Evolutionary conservation across 768 basidiomycete species (phyloP), one percentile per base, ranked within the genome.

Genomic region (Hemileccinum rubropunctum): DNA sequence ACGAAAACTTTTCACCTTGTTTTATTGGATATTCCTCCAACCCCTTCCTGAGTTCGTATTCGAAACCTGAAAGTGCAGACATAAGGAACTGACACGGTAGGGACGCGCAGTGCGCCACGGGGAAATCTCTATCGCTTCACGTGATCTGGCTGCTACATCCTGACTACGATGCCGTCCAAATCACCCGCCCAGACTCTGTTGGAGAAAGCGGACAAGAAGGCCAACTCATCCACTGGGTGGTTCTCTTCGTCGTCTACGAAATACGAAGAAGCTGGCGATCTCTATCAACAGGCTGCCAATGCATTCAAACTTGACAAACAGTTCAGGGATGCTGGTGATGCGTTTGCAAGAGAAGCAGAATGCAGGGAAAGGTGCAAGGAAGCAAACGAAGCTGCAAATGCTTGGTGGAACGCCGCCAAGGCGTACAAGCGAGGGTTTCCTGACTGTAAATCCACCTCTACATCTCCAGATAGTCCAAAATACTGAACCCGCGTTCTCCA

Each of bases 341-440:
- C 90, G 13, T 95, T 95, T 64, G 82, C 92, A 36, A 81, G 88
- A 57, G 97, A 98, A 64, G 97, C 95, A 1, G 94, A 98, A 60
- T 97, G 94, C 68, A 81, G 94, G 59, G 86, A 95, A 71, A 83
- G 85, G 52, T 86, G 83, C 61, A 86, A 88, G 41, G 95, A 98
- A 71, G 70, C 67, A 41, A 93, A 93, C 57, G 97, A 98, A 58
- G 95, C 95, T n/a, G 89, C 94, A 18, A 95, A 95, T 65, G 95
- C 95, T 9, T 98, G 88, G 87, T 98, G 95, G 91, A 97, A 95
- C 65, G 95, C 97, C 12, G 86, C 91, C 30, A 98, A 98, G 73
- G 84, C 88, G 11, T 99, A 90, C 77, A 99, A 98, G 76, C 80
- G 88, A 70, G 87, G 84, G 21, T 83, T 79, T 66, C 94, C 78